Evolutionary conservation across 2,329 filamentous ascomycete genomes (phyloP).

Genomic region (Pseudogymnoascus sp.): DNA sequence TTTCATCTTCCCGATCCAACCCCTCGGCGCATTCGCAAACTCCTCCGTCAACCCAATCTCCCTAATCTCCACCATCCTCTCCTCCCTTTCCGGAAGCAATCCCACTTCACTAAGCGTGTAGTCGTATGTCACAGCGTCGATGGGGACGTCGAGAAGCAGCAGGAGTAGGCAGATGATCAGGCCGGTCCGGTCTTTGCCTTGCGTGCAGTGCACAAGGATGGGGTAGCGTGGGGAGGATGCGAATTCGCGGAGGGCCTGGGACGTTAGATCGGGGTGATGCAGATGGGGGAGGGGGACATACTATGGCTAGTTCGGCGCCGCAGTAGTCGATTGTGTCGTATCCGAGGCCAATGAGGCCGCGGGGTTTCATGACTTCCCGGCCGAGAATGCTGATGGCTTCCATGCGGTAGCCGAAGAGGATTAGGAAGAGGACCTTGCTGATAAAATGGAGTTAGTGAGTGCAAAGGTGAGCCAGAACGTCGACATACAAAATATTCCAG

Average conservation of each 20-base stretch:
- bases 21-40: constrained; percentile 58
- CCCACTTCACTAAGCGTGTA: constrained; percentile 60
- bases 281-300: constrained; percentile 17
- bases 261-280: neutral
- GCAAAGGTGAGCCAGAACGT: neutral
- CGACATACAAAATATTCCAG: constrained; percentile 51
- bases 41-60: constrained; percentile 64
- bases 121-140: constrained; percentile 57
- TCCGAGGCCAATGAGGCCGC: constrained; percentile 63
- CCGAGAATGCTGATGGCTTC: constrained; percentile 63
- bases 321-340: constrained; percentile 62
- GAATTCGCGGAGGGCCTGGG: constrained; percentile 40
- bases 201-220: constrained; percentile 71
- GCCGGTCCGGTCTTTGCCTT: constrained; percentile 80
- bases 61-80: constrained; percentile 58
- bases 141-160: constrained; percentile 50
- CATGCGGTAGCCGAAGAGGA: constrained; percentile 57
- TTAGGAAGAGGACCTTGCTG: constrained; percentile 54
- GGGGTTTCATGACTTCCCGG: constrained; percentile 60
- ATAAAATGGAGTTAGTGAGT: neutral
- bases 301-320: constrained; percentile 48
- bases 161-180: constrained; percentile 61
- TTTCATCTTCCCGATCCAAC: constrained; percentile 53
- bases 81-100: constrained; percentile 52
- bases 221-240: constrained; percentile 47